Percentiles rank a stretch among this genome's conserved stretches.
Conservation (phyloP, 2,329 filamentous ascomycete genomes). For the Pestalotiopsis sp. region DNA sequence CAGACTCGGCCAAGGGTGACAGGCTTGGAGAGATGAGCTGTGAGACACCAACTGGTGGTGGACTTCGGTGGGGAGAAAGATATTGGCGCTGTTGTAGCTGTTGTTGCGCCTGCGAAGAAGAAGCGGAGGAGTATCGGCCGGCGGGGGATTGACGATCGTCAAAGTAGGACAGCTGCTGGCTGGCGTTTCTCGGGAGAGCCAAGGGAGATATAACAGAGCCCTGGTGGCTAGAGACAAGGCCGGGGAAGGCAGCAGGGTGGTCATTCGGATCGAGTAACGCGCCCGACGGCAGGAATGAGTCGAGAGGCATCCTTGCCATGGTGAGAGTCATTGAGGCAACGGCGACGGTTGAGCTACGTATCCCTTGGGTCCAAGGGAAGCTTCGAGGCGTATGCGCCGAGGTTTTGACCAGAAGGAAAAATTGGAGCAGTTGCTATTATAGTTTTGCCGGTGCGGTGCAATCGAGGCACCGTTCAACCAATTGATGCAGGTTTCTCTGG, state of each 20-base stretch:
- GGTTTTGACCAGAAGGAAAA: neutral
- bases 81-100: conserved; percentile 22
- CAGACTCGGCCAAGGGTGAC: conserved; percentile 16
- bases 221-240: conserved; percentile 27
- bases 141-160: conserved; percentile 31
- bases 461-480: neutral
- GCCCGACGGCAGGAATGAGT: conserved; percentile 45
- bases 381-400: conserved; percentile 1
- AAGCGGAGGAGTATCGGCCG: conserved; percentile 25
- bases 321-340: conserved; percentile 29
- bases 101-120: conserved; percentile 21
- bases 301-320: conserved; percentile 44
- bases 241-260: conserved; percentile 24
- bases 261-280: conserved; percentile 36
- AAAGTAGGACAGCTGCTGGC: conserved; percentile 39
- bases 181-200: conserved; percentile 37
- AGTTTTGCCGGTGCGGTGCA: conserved; percentile 6
- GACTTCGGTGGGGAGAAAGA: conserved; percentile 27
- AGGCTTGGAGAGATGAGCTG: conserved; percentile 19
- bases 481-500: neutral
- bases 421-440: conserved; percentile 1
- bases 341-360: neutral
- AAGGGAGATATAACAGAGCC: conserved; percentile 43
- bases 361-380: neutral
- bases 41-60: conserved; percentile 22